phyloP scores from a whole-genome alignment of 2,329 filamentous ascomycete species.

The Talaromyces sp. region DNA sequence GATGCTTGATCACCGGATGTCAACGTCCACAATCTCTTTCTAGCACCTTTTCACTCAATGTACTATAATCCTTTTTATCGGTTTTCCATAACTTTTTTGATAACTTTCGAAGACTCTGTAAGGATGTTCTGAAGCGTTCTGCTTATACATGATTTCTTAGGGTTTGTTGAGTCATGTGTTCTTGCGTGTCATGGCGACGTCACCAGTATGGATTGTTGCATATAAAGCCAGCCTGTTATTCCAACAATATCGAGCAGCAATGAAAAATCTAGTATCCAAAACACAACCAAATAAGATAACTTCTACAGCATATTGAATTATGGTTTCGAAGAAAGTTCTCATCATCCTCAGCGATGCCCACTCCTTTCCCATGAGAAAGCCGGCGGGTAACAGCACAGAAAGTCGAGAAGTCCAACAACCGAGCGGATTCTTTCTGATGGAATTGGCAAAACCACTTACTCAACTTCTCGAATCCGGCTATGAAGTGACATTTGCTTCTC shows the following conservation, averaged over 20 bases:
- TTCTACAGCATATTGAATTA: conserved; percentile 6
- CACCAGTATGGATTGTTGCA: background rate
- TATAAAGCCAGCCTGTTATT: background rate
- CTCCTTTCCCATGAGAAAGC: conserved; percentile 37
- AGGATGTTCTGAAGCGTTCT: too few species aligned
- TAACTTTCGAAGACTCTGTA: too few species aligned
- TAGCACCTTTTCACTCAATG: too few species aligned
- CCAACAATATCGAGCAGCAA: background rate
- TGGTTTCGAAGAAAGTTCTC: conserved; percentile 40
- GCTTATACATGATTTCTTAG: background rate
- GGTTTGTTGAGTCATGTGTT: background rate
- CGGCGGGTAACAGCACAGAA: conserved; percentile 20
- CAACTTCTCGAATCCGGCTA: conserved; percentile 38
- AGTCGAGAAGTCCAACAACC: conserved; percentile 29
- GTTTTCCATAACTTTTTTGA: too few species aligned
- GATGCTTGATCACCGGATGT: too few species aligned
- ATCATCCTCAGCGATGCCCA: conserved; percentile 45
- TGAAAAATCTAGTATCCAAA: background rate
- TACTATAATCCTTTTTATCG: too few species aligned
- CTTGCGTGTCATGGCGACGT: background rate
- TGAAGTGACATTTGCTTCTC: conserved; percentile 47
- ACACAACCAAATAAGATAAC: background rate
- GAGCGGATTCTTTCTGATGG: conserved; percentile 39
- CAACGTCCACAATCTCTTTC: too few species aligned
- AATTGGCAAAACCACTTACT: conserved; percentile 38